Conservation (phyloP, 2,329 filamentous ascomycete genomes). For the Venturiaceae sp. region DNA sequence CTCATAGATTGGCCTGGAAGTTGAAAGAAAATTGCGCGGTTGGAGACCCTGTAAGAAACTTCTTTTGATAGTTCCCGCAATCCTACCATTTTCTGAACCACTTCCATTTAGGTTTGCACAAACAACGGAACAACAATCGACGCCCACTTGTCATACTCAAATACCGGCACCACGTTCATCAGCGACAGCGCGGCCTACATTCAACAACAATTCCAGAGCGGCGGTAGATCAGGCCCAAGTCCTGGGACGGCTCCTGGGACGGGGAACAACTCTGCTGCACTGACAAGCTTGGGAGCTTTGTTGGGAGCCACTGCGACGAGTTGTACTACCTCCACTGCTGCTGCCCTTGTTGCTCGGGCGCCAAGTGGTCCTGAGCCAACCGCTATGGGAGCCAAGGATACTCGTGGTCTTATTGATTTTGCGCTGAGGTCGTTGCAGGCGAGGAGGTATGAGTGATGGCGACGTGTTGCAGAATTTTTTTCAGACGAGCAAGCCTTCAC, state of each 20-base stretch:
- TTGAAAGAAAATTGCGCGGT: slow-evolving; percentile 1
- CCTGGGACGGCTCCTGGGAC: not conserved
- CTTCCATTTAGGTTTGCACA: not conserved
- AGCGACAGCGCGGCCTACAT: not conserved
- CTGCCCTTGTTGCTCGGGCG: no score
- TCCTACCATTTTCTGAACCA: no score
- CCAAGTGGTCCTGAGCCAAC: no score
- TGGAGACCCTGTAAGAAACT: not conserved
- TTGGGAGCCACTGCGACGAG: no score
- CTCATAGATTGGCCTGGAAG: not conserved
- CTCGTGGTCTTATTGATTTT: not conserved
- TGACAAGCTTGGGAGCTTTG: not conserved
- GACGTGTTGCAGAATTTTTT: no score
- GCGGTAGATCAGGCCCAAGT: not conserved
- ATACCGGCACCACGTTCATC: not conserved
- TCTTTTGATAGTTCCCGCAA: no score
- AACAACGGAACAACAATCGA: not conserved
- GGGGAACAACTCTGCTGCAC: not conserved
- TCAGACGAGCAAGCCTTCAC: no score
- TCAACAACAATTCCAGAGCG: not conserved
- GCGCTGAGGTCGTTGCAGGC: not conserved
- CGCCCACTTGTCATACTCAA: not conserved
- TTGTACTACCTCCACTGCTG: no score
- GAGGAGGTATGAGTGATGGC: no score
- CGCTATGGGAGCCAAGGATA: not conserved